Evolutionary conservation across 2,329 filamentous ascomycete species (phyloP).

Genomic region (Fusarium nelsonii): DNA sequence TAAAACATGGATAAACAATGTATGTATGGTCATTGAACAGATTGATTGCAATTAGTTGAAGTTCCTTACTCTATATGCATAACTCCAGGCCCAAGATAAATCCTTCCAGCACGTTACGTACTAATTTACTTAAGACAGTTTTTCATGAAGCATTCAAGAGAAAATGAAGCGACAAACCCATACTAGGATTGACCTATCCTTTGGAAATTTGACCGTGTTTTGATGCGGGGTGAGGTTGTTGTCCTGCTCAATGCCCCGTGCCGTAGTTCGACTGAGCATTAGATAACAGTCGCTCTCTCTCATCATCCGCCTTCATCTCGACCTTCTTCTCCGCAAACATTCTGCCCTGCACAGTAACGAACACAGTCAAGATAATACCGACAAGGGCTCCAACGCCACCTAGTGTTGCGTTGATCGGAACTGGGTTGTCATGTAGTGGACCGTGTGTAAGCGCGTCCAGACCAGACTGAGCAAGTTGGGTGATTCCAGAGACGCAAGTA

Average conservation of each 20-base stretch:
- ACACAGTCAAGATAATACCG: slow-evolving; percentile 10
- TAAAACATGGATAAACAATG: too few species aligned
- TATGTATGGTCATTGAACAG: neutral
- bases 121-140: too few species aligned
- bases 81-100: too few species aligned
- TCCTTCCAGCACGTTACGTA: too few species aligned
- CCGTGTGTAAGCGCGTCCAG: slow-evolving; percentile 73
- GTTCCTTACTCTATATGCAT: neutral
- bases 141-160: too few species aligned
- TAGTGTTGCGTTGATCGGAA: slow-evolving; percentile 19
- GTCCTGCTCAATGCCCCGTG: neutral
- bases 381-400: slow-evolving; percentile 18
- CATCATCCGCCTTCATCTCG: slow-evolving; percentile 24
- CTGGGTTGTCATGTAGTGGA: slow-evolving; percentile 21
- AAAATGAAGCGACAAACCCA: too few species aligned
- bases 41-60: neutral
- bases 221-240: neutral
- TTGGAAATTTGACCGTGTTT: too few species aligned
- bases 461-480: slow-evolving; percentile 78
- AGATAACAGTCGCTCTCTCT: slow-evolving; percentile 34
- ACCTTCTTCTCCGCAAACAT: slow-evolving; percentile 32
- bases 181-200: too few species aligned
- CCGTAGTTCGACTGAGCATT: slow-evolving; percentile 19
- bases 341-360: slow-evolving; percentile 21
- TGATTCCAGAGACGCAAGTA: slow-evolving; percentile 77